phyloP scores from a whole-genome alignment of 2,329 filamentous ascomycete genomes.

The Hawksworthiomyces lignivorus region DNA sequence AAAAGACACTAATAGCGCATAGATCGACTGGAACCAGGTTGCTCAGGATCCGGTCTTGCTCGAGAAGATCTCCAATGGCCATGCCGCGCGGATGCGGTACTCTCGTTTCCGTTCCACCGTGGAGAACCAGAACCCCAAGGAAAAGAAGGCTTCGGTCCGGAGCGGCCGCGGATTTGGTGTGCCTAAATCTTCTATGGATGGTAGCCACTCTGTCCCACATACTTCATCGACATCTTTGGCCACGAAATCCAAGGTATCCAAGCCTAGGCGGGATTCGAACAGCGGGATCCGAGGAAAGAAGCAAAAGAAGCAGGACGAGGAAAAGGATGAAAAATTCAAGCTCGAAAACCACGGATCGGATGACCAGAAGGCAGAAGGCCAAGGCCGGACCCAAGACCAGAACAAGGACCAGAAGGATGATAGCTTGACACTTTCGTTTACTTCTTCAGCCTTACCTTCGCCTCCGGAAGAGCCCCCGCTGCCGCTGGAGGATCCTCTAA shows the following conservation, averaged over 20 bases:
- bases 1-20: constrained; percentile 1
- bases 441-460: no score
- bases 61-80: constrained; percentile 50
- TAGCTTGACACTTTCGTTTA: no score
- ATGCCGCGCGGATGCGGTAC: constrained; percentile 54
- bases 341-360: no score
- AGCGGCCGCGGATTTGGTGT: neutral
- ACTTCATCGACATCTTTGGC: constrained; percentile 14
- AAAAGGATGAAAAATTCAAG: no score
- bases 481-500: no score
- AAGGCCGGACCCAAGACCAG: no score
- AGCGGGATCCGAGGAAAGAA: neutral
- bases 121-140: constrained; percentile 8
- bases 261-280: constrained; percentile 34
- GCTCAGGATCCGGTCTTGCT: constrained; percentile 45
- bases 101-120: constrained; percentile 43
- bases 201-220: no score
- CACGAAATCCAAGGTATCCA: constrained; percentile 37
- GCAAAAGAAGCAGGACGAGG: neutral
- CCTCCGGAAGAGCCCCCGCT: no score
- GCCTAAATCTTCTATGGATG: no score
- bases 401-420: no score
- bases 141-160: neutral
- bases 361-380: no score
- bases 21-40: constrained; percentile 55